Conservation (phyloP, 2,329 filamentous ascomycete genomes). For the Zymoseptoria brevis region DNA sequence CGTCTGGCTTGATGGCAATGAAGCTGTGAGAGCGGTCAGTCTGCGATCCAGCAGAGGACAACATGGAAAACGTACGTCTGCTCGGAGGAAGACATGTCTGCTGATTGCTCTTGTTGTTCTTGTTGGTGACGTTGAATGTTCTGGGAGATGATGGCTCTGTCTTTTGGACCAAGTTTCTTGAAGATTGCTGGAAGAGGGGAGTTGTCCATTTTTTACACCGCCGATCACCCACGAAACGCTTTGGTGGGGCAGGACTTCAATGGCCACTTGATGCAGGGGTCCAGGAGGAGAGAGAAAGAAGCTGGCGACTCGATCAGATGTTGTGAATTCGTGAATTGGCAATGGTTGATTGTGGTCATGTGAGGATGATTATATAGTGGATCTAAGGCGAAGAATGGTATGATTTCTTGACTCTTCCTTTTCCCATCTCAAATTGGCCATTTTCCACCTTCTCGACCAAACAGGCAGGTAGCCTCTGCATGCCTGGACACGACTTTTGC, state of each 20-base stretch:
- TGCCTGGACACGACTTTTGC: background rate
- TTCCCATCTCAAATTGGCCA: no score
- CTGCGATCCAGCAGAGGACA: background rate
- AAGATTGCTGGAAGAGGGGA: conserved; percentile 36
- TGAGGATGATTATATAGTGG: background rate
- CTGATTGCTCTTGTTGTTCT: conserved; percentile 24
- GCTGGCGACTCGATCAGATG: background rate
- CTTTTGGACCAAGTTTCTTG: conserved; percentile 41
- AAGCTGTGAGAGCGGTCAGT: conserved; percentile 54
- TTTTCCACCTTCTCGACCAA: background rate
- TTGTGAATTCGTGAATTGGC: background rate
- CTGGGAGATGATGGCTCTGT: conserved; percentile 31
- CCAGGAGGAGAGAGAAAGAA: background rate
- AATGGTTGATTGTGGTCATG: background rate
- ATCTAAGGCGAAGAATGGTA: background rate
- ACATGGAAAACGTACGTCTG: conserved; percentile 63
- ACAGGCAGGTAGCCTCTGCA: background rate
- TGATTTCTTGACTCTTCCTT: no score
- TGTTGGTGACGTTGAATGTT: conserved; percentile 15
- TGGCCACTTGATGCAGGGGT: background rate
- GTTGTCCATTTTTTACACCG: background rate
- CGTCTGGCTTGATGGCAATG: conserved; percentile 99
- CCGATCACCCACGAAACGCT: background rate
- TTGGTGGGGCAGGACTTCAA: background rate
- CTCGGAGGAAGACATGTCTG: conserved; percentile 54